phyloP scores from a whole-genome alignment of 768 basidiomycete genomes.

The Coprinopsis sp. region DNA sequence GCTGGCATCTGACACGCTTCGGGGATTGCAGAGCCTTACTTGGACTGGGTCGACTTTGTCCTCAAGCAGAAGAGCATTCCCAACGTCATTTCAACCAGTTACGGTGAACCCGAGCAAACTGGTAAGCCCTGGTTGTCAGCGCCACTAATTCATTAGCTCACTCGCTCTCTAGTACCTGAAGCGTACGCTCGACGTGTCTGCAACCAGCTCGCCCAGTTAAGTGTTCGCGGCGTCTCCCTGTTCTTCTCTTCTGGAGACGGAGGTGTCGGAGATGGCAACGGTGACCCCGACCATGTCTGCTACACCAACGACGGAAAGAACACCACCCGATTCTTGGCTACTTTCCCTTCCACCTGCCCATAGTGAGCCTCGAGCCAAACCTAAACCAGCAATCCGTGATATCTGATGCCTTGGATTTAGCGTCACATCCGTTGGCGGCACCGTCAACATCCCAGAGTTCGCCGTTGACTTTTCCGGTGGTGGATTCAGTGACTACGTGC shows the following conservation, averaged over 20 bases:
- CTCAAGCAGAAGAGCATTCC: conserved; percentile 42
- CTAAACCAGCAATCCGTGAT: no score
- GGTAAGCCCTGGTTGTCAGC: conserved; percentile 29
- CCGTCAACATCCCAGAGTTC: conserved; percentile 52
- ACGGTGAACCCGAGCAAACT: conserved; percentile 70
- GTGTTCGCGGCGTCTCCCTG: conserved; percentile 61
- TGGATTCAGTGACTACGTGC: conserved; percentile 67
- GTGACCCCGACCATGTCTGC: conserved; percentile 51
- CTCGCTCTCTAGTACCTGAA: conserved; percentile 42
- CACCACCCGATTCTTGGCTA: conserved; percentile 46
- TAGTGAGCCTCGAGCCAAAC: not conserved
- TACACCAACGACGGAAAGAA: conserved; percentile 56
- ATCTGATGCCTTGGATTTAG: no score
- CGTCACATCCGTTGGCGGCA: conserved; percentile 71
- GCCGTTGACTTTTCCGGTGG: conserved; percentile 65
- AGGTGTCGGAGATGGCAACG: conserved; percentile 63
- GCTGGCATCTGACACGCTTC: not conserved
- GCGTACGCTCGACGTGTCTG: conserved; percentile 58
- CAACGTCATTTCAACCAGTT: conserved; percentile 65
- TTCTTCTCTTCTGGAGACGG: conserved; percentile 63
- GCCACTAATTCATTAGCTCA: not conserved
- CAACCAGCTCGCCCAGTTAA: conserved; percentile 57
- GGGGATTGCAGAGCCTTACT: conserved; percentile 14
- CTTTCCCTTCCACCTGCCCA: conserved; percentile 51
- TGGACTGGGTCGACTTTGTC: conserved; percentile 57